These are phyloP conservation scores for Neonectria neomacrospora DNA, from an alignment of 2,329 filamentous ascomycete genomes.

Conservation along the genomic window DNA sequence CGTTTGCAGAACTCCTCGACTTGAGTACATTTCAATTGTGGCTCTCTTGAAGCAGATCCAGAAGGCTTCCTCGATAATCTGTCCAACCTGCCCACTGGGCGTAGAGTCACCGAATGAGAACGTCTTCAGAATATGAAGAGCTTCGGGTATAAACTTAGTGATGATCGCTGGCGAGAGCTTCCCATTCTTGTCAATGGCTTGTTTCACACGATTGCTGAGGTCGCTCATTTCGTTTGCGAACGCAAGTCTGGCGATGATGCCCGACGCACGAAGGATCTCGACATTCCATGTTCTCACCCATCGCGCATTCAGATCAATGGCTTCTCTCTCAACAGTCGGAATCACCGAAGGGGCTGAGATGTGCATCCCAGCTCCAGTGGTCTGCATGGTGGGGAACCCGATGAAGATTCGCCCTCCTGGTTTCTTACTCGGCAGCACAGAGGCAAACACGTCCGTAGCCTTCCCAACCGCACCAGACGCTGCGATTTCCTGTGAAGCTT, in stretches of 20 bases:
- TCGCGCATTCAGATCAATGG: constrained; percentile 94
- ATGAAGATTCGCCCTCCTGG: constrained; percentile 90
- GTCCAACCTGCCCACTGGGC: constrained; percentile 83
- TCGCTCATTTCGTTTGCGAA: constrained; percentile 89
- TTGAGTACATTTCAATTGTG: constrained; percentile 88
- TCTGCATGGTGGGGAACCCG: constrained; percentile 96
- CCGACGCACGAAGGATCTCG: constrained; percentile 90
- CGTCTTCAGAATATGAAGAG: constrained; percentile 84
- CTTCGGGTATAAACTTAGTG: constrained; percentile 76
- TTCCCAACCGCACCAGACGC: constrained; percentile 61
- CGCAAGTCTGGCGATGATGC: constrained; percentile 88
- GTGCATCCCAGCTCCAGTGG: constrained; percentile 91
- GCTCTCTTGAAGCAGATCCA: constrained; percentile 90
- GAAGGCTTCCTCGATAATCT: constrained; percentile 93
- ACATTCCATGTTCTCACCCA: constrained; percentile 97
- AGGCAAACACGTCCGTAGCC: constrained; percentile 83
- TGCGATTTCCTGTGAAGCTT: constrained; percentile 68
- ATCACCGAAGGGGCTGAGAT: constrained; percentile 97
- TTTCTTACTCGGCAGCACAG: constrained; percentile 88
- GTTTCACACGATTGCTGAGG: constrained; percentile 70
- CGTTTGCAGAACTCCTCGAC: constrained; percentile 85
- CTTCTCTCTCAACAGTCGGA: constrained; percentile 95
- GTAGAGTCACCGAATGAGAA: constrained; percentile 93
- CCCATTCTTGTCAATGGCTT: constrained; percentile 55
- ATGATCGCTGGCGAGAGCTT: constrained; percentile 73